Percentiles rank a stretch among this genome's conserved stretches.
These are phyloP conservation scores for Diaporthe citrichinensis DNA, from an alignment of 2,329 filamentous ascomycete species.

Conservation along the genomic window DNA sequence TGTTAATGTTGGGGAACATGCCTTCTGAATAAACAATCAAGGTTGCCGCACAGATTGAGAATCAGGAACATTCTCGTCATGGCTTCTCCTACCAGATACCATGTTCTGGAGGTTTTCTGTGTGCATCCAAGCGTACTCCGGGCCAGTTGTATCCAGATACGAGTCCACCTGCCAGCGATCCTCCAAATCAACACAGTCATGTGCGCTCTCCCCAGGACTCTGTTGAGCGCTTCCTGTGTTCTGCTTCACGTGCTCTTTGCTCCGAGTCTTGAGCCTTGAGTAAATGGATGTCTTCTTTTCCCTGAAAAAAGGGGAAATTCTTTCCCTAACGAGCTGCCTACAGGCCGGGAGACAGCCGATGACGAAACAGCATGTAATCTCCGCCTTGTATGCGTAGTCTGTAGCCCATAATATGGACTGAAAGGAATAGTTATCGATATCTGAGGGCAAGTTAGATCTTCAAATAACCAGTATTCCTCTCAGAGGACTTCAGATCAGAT, in stretches of 20 bases:
- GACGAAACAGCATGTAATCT: constrained; percentile 34
- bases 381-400: constrained; percentile 29
- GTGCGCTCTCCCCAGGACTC: too few relatives aligned
- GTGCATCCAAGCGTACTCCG: not conserved
- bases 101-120: not conserved
- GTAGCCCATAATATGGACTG: constrained; percentile 29
- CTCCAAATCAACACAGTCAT: too few relatives aligned
- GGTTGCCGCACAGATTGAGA: not conserved
- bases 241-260: not conserved
- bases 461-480: not conserved
- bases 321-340: constrained; percentile 34
- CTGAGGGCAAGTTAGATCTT: not conserved
- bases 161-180: not conserved
- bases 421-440: not conserved
- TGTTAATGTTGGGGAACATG: too few relatives aligned
- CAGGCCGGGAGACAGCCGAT: constrained; percentile 35
- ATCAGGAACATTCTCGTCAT: not conserved
- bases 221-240: not conserved
- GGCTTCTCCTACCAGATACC: not conserved
- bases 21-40: too few relatives aligned
- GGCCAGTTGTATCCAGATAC: not conserved
- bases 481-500: not conserved
- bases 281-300: not conserved
- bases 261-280: not conserved
- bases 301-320: not conserved